These are phyloP conservation scores for Lyophyllum shimeji DNA, from an alignment of 768 basidiomycete species.

Conservation along the genomic window DNA sequence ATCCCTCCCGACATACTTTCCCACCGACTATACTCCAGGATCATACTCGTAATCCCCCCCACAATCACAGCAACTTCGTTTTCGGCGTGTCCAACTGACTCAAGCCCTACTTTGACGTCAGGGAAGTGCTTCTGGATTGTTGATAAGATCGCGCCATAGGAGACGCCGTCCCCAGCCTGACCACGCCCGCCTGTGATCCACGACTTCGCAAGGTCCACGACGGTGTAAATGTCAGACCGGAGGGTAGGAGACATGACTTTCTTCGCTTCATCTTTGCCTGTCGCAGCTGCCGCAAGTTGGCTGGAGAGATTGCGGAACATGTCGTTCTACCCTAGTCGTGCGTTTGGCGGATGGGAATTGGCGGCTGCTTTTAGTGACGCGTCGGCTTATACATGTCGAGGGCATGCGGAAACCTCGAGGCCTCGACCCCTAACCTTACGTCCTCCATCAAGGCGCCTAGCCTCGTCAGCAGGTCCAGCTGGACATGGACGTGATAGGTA, in stretches of 20 bases:
- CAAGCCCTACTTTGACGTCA: constrained; percentile 41
- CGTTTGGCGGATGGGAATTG: constrained; percentile 1
- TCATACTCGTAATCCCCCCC: constrained; percentile 54
- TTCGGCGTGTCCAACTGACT: constrained; percentile 45
- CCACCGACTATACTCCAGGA: constrained; percentile 55
- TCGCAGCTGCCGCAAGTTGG: constrained; percentile 34
- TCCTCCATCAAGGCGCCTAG: constrained; percentile 3
- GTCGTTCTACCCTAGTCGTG: neutral
- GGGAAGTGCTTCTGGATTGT: constrained; percentile 52
- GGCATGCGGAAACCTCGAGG: constrained; percentile 41
- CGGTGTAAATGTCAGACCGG: constrained; percentile 49
- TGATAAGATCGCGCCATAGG: constrained; percentile 42
- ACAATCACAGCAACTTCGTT: constrained; percentile 49
- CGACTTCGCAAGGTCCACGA: constrained; percentile 44
- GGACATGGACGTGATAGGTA: neutral
- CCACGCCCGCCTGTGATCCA: constrained; percentile 45
- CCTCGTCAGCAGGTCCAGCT: neutral
- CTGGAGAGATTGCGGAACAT: constrained; percentile 51
- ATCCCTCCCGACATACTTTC: constrained; percentile 55
- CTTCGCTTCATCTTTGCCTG: constrained; percentile 32
- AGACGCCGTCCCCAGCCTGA: constrained; percentile 55
- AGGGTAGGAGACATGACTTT: constrained; percentile 49
- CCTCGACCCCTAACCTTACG: constrained; percentile 10
- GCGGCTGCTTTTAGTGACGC: constrained; percentile 1
- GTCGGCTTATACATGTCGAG: constrained; percentile 14